Conservation (phyloP, 176 grass and related monocot genomes). For the Musa itinerans region DNA sequence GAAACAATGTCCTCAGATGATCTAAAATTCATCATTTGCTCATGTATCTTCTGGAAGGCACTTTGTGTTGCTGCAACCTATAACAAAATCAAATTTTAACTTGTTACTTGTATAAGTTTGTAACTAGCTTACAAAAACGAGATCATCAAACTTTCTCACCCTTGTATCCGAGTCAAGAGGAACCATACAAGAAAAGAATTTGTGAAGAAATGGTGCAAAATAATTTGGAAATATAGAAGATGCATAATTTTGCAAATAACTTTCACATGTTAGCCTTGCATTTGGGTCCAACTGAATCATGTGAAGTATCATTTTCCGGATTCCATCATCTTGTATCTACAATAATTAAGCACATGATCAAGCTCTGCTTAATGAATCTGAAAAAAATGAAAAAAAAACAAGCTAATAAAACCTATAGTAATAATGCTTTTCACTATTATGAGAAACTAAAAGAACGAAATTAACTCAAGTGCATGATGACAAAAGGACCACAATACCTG, state of each 20-base stretch:
- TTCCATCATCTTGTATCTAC: conserved; percentile 93
- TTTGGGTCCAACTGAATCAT: conserved; percentile 96
- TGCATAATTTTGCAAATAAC: conserved; percentile 81
- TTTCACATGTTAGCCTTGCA: conserved; percentile 70
- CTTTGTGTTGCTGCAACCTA: conserved; percentile 68
- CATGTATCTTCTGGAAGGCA: conserved; percentile 63
- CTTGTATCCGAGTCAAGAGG: conserved; percentile 82
- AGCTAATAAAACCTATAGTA: background rate
- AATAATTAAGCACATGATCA: conserved; percentile 24
- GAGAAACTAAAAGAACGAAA: background rate
- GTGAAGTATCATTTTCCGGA: conserved; percentile 94
- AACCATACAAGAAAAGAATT: conserved; percentile 90
- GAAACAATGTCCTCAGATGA: conserved; percentile 24
- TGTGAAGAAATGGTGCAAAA: conserved; percentile 87
- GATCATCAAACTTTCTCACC: conserved; percentile 34
- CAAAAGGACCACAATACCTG: background rate
- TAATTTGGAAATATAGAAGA: conserved; percentile 76
- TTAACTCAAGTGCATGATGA: background rate
- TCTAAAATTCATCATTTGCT: conserved; percentile 55
- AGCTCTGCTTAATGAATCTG: conserved; percentile 5
- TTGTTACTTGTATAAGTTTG: background rate
- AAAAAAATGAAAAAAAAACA: conserved; percentile 1
- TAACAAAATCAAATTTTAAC: conserved; percentile 19
- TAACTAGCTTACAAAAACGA: conserved; percentile 1
- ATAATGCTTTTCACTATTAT: background rate